Conservation (phyloP, 495 filamentous ascomycete species). For the Aspergillus bridgeri region DNA sequence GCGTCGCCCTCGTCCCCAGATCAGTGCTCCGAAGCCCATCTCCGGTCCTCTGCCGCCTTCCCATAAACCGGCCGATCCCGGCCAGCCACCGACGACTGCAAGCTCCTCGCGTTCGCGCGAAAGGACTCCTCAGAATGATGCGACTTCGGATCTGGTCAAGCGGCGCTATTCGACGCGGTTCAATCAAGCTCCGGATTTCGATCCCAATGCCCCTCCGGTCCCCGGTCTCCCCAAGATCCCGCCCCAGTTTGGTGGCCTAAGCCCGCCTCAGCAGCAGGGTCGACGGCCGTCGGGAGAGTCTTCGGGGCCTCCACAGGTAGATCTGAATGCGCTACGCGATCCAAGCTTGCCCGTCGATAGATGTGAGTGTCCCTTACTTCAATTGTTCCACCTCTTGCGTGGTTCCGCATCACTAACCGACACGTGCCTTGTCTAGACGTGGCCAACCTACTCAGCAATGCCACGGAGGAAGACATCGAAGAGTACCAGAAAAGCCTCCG, state of each 20-base stretch:
- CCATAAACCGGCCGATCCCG: constrained; percentile 26
- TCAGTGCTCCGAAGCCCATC: constrained; percentile 83
- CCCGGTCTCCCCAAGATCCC: constrained; percentile 55
- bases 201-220: constrained; percentile 61
- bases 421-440: constrained; percentile 55
- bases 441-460: constrained; percentile 74
- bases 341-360: constrained; percentile 68
- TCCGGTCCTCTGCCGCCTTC: constrained; percentile 55
- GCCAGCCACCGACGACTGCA: constrained; percentile 14
- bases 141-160: constrained; percentile 93
- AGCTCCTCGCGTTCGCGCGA: constrained; percentile 29
- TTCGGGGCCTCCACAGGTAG: constrained; percentile 49
- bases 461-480: constrained; percentile 89
- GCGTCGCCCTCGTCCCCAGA: constrained; percentile 64
- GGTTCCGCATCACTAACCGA: background rate
- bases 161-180: constrained; percentile 90
- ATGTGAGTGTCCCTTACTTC: constrained; percentile 35
- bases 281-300: constrained; percentile 43
- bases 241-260: constrained; percentile 46
- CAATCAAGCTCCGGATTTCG: constrained; percentile 70
- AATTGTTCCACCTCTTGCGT: background rate
- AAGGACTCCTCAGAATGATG: constrained; percentile 31
- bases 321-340: constrained; percentile 73
- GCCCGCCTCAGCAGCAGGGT: constrained; percentile 43
- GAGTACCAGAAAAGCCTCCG: constrained; percentile 73